Conservation (phyloP, 768 basidiomycete species). For the Collybia sp. region DNA sequence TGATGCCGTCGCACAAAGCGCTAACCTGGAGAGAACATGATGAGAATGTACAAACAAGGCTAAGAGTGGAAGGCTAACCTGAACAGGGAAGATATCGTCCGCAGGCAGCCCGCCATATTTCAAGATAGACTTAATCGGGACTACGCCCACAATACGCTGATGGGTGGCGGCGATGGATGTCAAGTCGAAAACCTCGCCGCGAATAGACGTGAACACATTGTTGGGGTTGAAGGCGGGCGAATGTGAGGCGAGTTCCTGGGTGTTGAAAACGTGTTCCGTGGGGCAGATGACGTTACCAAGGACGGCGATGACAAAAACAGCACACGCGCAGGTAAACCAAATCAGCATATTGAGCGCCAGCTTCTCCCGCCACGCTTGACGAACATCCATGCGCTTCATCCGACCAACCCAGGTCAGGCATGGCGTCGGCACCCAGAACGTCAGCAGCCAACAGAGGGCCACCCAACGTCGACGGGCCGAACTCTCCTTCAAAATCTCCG, state of each 20-base stretch:
- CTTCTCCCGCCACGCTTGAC: slow-evolving; percentile 98
- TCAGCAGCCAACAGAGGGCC: slow-evolving; percentile 79
- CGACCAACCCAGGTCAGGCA: slow-evolving; percentile 69
- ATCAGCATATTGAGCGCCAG: slow-evolving; percentile 92
- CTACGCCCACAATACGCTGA: slow-evolving; percentile 61
- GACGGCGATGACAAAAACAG: slow-evolving; percentile 90
- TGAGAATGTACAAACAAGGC: neutral
- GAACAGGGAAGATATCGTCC: slow-evolving; percentile 87
- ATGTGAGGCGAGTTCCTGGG: slow-evolving; percentile 70
- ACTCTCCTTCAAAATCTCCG: slow-evolving; percentile 81
- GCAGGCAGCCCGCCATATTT: slow-evolving; percentile 79
- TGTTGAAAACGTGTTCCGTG: slow-evolving; percentile 86
- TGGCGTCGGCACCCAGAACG: slow-evolving; percentile 85
- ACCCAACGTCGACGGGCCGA: slow-evolving; percentile 86
- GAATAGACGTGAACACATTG: slow-evolving; percentile 76
- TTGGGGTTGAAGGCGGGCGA: slow-evolving; percentile 59
- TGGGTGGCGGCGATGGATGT: slow-evolving; percentile 64
- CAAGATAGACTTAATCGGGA: slow-evolving; percentile 69
- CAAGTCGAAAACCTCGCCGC: slow-evolving; percentile 95
- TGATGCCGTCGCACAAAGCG: slow-evolving; percentile 86
- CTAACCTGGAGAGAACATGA: slow-evolving; percentile 53
- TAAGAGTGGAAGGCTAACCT: slow-evolving; percentile 41
- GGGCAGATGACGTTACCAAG: slow-evolving; percentile 91
- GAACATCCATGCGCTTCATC: slow-evolving; percentile 92
- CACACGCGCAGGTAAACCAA: slow-evolving; percentile 87